These are phyloP conservation scores for Exophiala oligosperma DNA, from an alignment of 2,329 filamentous ascomycete genomes.

Conservation along the genomic window DNA sequence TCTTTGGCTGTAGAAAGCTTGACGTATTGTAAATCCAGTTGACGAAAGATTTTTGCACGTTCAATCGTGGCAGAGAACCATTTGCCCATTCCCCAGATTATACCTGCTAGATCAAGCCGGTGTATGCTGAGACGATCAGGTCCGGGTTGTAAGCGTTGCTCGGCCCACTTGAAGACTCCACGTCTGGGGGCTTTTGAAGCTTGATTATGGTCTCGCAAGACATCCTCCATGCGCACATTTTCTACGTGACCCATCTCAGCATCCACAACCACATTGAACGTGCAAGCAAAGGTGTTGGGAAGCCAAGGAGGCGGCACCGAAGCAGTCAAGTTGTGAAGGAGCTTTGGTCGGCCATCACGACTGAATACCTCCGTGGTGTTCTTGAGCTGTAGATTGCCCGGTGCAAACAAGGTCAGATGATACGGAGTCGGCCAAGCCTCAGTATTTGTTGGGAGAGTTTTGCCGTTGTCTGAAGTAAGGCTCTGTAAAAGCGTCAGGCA, in stretches of 20 bases:
- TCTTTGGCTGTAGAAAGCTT: not conserved
- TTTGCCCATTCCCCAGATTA: conserved; percentile 28
- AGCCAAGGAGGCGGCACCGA: conserved; percentile 27
- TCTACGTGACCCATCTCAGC: conserved; percentile 16
- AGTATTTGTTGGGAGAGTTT: not conserved
- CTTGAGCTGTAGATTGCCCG: conserved; percentile 23
- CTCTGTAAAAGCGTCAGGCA: conserved; percentile 2
- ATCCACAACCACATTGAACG: conserved; percentile 23
- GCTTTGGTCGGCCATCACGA: conserved; percentile 12
- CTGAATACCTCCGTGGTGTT: conserved; percentile 11
- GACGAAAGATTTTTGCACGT: conserved; percentile 25
- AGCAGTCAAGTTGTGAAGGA: conserved; percentile 20
- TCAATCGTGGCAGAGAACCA: conserved; percentile 26
- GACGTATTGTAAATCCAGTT: conserved; percentile 13
- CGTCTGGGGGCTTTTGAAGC: not conserved
- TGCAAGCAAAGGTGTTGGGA: conserved; percentile 11
- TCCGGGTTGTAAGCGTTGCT: conserved; percentile 16
- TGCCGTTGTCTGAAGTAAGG: not conserved
- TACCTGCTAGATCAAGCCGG: conserved; percentile 19
- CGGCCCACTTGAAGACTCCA: conserved; percentile 25
- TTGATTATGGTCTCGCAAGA: not conserved
- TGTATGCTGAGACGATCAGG: conserved; percentile 12
- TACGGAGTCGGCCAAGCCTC: not conserved
- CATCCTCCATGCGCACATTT: conserved; percentile 8
- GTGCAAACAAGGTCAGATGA: conserved; percentile 27